Evolutionary conservation across 257 asterid genomes (phyloP).

Genomic region (Marsdenia floribunda): DNA sequence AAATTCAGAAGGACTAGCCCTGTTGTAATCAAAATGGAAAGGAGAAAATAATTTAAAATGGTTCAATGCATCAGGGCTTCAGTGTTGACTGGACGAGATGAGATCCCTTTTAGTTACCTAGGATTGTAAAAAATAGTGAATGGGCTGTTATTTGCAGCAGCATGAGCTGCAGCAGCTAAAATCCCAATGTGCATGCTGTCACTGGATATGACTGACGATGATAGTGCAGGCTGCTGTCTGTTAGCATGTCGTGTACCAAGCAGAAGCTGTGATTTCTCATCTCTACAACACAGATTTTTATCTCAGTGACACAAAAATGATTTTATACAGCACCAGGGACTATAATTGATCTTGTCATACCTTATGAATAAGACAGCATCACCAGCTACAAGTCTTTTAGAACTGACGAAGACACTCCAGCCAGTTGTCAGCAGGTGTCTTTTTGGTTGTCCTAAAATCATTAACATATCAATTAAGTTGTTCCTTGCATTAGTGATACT

Average conservation of each 20-base stretch:
- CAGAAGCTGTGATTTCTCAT: constrained; percentile 83
- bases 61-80: not conserved
- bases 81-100: not conserved
- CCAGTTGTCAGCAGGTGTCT: constrained; percentile 92
- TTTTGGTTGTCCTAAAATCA: constrained; percentile 86
- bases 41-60: not conserved
- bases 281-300: constrained; percentile 34
- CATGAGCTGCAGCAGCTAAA: constrained; percentile 99
- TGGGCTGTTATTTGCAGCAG: constrained; percentile 90
- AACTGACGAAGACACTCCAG: constrained; percentile 96
- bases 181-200: constrained; percentile 98
- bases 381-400: constrained; percentile 85
- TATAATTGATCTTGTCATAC: constrained; percentile 27
- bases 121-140: constrained; percentile 91
- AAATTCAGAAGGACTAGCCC: constrained; percentile 96
- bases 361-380: constrained; percentile 93
- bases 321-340: not conserved
- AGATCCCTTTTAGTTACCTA: constrained; percentile 36
- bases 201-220: constrained; percentile 88
- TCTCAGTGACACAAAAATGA: constrained; percentile 4
- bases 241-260: constrained; percentile 77
- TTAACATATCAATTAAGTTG: constrained; percentile 4
- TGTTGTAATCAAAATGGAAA: constrained; percentile 22
- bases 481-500: constrained; percentile 3
- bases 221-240: constrained; percentile 78